Conservation (phyloP, 352 stramenopile genomes). For the Chrysophaeum taylorii region DNA sequence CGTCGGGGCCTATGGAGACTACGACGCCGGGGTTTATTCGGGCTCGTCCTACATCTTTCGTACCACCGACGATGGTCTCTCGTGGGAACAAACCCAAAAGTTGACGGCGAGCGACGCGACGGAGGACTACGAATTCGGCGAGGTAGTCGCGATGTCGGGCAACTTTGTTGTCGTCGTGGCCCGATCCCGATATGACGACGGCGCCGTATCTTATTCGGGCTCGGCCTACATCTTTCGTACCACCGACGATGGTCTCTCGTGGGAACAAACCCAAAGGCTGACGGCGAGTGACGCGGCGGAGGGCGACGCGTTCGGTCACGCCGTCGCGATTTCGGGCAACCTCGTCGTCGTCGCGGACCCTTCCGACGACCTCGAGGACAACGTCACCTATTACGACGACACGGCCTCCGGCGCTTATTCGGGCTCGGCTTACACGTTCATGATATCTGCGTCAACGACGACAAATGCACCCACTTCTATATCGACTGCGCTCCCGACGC, state of each 20-base stretch:
- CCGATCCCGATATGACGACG: neutral
- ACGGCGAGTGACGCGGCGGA: neutral
- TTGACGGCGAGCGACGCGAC: neutral
- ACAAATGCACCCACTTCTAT: too few species aligned
- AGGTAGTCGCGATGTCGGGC: neutral
- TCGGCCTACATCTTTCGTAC: neutral
- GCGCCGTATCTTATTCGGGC: neutral
- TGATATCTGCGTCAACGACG: too few species aligned
- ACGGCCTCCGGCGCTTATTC: too few species aligned
- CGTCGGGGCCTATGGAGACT: neutral
- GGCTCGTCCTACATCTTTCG: neutral
- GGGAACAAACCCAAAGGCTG: neutral
- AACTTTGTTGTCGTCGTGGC: neutral
- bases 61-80: neutral
- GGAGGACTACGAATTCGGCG: neutral
- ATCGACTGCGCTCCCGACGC: too few species aligned
- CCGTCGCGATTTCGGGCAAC: neutral
- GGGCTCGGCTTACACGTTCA: too few species aligned
- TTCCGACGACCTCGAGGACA: neutral
- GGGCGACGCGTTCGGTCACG: neutral
- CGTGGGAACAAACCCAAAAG: neutral
- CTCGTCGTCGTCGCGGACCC: neutral
- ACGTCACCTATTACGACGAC: too few species aligned
- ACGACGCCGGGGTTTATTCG: neutral
- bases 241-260: neutral